Conservation (phyloP, 2,329 filamentous ascomycete genomes). For the Calonectria montana region DNA sequence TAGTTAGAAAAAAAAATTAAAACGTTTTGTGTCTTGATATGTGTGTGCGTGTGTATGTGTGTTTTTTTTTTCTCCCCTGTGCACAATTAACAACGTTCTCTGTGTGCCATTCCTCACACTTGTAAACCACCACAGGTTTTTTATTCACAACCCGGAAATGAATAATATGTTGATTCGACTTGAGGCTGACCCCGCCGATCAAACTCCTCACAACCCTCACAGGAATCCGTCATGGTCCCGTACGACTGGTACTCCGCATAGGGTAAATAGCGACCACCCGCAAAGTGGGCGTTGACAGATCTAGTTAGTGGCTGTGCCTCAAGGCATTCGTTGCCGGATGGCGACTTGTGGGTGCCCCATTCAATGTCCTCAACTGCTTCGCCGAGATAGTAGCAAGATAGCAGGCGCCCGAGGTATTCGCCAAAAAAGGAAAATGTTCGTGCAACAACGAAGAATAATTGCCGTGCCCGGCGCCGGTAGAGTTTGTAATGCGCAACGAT, state of each 20-base stretch:
- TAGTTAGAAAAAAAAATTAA: no score
- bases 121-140: no score
- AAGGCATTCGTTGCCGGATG: background rate
- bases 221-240: background rate
- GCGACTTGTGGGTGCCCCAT: no score
- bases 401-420: background rate
- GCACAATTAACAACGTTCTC: no score
- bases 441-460: background rate
- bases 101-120: no score
- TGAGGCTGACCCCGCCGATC: no score
- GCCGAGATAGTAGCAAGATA: background rate
- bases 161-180: no score
- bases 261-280: background rate
- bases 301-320: background rate
- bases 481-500: background rate
- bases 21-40: no score
- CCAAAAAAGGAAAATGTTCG: background rate
- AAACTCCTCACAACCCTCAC: no score
- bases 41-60: no score
- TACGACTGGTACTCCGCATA: background rate
- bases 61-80: no score
- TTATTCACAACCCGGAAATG: no score
- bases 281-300: background rate
- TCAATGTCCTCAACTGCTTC: background rate
- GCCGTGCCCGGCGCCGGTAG: background rate